Base-by-base conservation (phyloP, 2,329 filamentous ascomycete genomes). In the Ceratocystis papillata region DNA sequence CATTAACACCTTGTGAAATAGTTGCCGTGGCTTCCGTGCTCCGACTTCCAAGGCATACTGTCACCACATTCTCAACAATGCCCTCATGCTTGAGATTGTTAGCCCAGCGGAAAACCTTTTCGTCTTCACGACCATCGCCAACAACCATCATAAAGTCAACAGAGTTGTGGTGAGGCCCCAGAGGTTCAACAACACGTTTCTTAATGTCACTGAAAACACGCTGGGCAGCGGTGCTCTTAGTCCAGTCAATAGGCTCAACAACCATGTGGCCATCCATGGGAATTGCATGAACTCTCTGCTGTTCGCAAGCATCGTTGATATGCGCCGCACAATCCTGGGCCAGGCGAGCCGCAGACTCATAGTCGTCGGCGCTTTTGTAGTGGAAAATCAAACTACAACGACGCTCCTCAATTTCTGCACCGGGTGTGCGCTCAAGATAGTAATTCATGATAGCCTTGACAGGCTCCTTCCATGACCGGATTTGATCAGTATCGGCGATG, bases 51-150 rank as follows among this genome's bases (percentile, higher is more conserved):
- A 97, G 79, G 69, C 89, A 95, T 25, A 96, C 91, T 1, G 92
- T 96, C 69, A 88, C 85, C 3, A 94, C 89, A 65, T 90, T 81
- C 62, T 85, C 77, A 55, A 91, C 80, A 1, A 77, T 76, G 20
- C 81, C 80, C 7, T 81, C 77, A 2, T 81, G 79, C 25, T 80
- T 80, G 10, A 96, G 77, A 62, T 84, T 80, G 76, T 96, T 96
- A 20, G 93, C 94, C 93, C 94, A 97, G 69, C 87, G 87, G 78
- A 96, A 97, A 22, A 96, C 88, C 71, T 90, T 88, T 73, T 97
- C 93, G 70, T 97, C 94, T 71, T 96, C 93, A 41, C 93, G 86
- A 53, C 92, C 90, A 72, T 96, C 92, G 46, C 93, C 93, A 44
- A 92, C 84, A 5, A 96, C 89, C 77, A 96, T 85, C 66, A 97